phyloP scores from a whole-genome alignment of 768 basidiomycete genomes.

The Mycena filopes region DNA sequence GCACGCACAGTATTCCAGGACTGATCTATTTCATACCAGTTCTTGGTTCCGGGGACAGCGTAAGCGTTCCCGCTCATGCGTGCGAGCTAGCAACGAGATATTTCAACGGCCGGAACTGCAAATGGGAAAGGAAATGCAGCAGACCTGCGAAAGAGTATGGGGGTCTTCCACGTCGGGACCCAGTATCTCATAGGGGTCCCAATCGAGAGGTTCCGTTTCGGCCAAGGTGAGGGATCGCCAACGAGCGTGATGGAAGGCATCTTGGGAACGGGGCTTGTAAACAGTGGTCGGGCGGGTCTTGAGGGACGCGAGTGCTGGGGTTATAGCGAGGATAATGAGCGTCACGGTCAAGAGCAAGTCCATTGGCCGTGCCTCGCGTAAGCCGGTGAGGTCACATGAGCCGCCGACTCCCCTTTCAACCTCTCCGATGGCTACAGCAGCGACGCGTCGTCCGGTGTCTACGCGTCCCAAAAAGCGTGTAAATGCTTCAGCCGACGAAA shows the following conservation, averaged over 20 bases:
- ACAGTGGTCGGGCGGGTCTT: conserved; percentile 65
- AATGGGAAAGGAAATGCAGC: too few species aligned
- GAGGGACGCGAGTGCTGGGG: conserved; percentile 36
- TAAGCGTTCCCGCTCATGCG: conserved; percentile 94
- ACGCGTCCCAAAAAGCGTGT: conserved; percentile 26
- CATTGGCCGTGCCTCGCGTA: too few species aligned
- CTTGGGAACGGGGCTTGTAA: conserved; percentile 66
- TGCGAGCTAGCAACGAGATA: too few species aligned
- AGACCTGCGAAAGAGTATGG: conserved; percentile 81
- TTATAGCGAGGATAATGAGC: conserved; percentile 9
- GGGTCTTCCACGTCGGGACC: conserved; percentile 84
- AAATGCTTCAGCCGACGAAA: conserved; percentile 18
- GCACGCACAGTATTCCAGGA: conserved; percentile 72
- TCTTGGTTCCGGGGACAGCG: conserved; percentile 70
- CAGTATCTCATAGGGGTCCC: conserved; percentile 73
- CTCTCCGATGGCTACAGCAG: conserved; percentile 6
- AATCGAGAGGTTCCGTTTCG: conserved; percentile 66
- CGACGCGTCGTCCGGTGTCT: conserved; percentile 31
- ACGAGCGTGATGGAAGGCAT: conserved; percentile 63
- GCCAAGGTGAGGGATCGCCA: conserved; percentile 57
- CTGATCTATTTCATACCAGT: conserved; percentile 85
- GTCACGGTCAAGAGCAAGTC: neutral
- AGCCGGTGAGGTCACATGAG: conserved; percentile 7
- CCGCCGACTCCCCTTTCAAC: neutral
- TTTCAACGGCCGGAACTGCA: too few species aligned